Evolutionary conservation across 1,284 basidiomycete species (phyloP), one percentile per base, ranked within the genome.

Genomic region (Apiotrichum brassicae): DNA sequence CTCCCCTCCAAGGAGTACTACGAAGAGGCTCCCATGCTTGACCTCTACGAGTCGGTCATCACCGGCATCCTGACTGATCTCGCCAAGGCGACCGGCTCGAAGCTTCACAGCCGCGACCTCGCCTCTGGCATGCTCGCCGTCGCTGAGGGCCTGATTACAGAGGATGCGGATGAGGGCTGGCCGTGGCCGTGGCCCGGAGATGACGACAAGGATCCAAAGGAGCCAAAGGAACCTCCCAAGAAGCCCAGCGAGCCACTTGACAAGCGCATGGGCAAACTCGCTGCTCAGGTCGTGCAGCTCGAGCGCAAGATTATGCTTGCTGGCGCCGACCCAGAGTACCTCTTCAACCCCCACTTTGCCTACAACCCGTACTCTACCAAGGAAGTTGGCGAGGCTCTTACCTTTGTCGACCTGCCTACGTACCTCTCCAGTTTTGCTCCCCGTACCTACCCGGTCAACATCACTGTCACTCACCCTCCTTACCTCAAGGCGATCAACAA

Each of bases 1-100:
- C 81, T 97, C 13, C 93, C 93, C 1, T 83, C 91, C 36, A 91
- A 93, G 83, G 88, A 93, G 74, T 97, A 97, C 71, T 97, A 91
- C 69, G 80, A 86, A 42, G 93, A 97, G 54, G 75, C 83, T 48
- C 75, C 77, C 0, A 81, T 89, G 40, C 70, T 83, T 20, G 78
- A 81, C 22, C 73, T 87, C 12, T 97, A 97, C 72, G 77, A 79
- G 56, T 75, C 77, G 37, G 82, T 88, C 16, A 74, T 94, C 22
- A 78, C 82, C 58, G 78, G 80, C 19, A 77, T 93, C 11, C 77
- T 95, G 18, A 60, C 78, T 9, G 76, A 79, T 7, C 73, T 91
- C n/a, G 79, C 66, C 14, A 48, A 58, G 18, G 58, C 56, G 28
- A 55, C 60, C 40, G 30, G 25, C 18, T 30, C 43, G 18, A 22